Conservation (phyloP, 257 asterid genomes). For the Ballota nigra region DNA sequence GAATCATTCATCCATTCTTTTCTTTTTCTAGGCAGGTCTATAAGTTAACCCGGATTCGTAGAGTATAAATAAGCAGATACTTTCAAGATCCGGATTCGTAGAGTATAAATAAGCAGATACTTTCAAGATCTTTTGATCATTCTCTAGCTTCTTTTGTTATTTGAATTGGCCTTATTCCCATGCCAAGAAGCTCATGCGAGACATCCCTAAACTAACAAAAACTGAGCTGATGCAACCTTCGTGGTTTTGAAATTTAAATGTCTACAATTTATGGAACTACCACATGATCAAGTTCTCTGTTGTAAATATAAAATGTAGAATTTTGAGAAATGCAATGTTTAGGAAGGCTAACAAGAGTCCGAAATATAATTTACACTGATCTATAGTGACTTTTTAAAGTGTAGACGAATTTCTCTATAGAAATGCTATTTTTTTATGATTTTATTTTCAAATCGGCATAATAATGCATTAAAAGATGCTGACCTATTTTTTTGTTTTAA, state of each 20-base stretch:
- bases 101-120: conserved; percentile 1
- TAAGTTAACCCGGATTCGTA: no score
- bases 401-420: not conserved
- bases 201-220: not conserved
- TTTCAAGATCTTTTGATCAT: not conserved
- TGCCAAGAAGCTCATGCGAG: conserved; percentile 11
- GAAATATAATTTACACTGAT: not conserved
- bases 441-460: not conserved
- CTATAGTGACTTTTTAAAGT: no score
- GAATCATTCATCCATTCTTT: not conserved
- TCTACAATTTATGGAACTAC: not conserved
- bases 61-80: no score
- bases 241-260: conserved; percentile 1
- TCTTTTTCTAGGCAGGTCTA: no score
- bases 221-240: not conserved
- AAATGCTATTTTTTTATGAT: not conserved
- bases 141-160: conserved; percentile 3
- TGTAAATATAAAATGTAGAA: conserved; percentile 13
- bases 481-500: no score
- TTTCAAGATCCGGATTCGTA: no score
- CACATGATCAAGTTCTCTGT: not conserved
- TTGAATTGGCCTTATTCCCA: not conserved
- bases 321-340: not conserved
- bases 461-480: no score
- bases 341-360: not conserved